Evolutionary conservation across 768 basidiomycete species (phyloP).

Genomic region (Suillus luteus): DNA sequence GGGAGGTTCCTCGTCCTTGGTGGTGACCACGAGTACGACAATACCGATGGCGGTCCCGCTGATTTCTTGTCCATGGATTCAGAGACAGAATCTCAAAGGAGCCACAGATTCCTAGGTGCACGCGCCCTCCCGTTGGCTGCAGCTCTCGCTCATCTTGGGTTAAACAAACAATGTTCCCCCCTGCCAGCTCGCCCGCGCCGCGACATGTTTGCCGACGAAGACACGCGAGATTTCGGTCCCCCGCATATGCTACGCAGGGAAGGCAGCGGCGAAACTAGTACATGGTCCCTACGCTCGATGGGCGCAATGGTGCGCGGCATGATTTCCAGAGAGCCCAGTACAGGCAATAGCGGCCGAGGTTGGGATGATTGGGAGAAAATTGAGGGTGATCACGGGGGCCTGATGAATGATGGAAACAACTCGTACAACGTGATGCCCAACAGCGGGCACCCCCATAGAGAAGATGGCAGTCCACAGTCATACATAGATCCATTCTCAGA

Average conservation of each 20-base stretch:
- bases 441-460: conserved; percentile 14
- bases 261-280: conserved; percentile 43
- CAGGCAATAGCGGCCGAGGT: conserved; percentile 21
- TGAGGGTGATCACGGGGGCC: conserved; percentile 20
- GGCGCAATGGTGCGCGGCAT: conserved; percentile 29
- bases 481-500: conserved; percentile 52
- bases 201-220: conserved; percentile 82
- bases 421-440: conserved; percentile 5
- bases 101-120: conserved; percentile 6
- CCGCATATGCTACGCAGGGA: conserved; percentile 34
- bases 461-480: conserved; percentile 27
- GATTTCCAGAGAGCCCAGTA: conserved; percentile 32
- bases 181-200: conserved; percentile 39
- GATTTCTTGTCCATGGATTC: conserved; percentile 2
- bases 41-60: conserved; percentile 12
- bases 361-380: conserved; percentile 25
- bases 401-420: conserved; percentile 24
- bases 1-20: conserved; percentile 24
- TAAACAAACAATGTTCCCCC: conserved; percentile 19
- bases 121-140: conserved; percentile 16
- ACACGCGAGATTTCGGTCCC: conserved; percentile 50
- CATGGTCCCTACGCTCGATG: conserved; percentile 55
- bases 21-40: conserved; percentile 21
- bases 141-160: conserved; percentile 27
- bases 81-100: not conserved